These are phyloP conservation scores for Kwoniella mangroviensis DNA, from an alignment of 768 basidiomycete species.

Conservation along the genomic window DNA sequence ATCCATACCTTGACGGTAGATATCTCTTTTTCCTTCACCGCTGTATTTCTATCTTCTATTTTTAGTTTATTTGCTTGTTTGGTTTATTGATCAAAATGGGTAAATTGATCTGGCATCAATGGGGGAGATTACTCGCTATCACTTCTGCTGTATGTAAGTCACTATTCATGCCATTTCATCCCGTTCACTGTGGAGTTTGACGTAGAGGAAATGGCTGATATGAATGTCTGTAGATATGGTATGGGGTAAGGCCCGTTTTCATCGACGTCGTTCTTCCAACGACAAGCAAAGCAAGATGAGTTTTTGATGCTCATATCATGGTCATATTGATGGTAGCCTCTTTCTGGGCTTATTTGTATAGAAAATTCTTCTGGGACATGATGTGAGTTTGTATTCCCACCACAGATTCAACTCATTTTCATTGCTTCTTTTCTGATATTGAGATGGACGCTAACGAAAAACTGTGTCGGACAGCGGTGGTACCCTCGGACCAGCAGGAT, in stretches of 20 bases:
- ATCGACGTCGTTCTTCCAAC: no score
- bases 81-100: slow-evolving; percentile 32
- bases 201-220: neutral
- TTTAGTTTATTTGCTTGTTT: neutral
- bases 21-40: slow-evolving; percentile 1
- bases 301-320: slow-evolving; percentile 70
- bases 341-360: slow-evolving; percentile 79
- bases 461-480: slow-evolving; percentile 62
- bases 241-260: slow-evolving; percentile 12
- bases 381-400: slow-evolving; percentile 55
- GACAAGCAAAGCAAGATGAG: no score
- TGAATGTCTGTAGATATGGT: slow-evolving; percentile 3
- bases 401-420: neutral
- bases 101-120: slow-evolving; percentile 43
- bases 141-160: slow-evolving; percentile 48
- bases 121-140: slow-evolving; percentile 49
- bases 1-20: neutral
- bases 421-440: no score
- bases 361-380: slow-evolving; percentile 98
- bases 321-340: slow-evolving; percentile 59
- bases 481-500: slow-evolving; percentile 61
- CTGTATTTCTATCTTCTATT: neutral
- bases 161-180: neutral
- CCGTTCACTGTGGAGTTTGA: neutral
- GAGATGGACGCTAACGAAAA: neutral